Conservation (phyloP, 2,329 filamentous ascomycete species). For the Calonectria pseudoturangicola region DNA sequence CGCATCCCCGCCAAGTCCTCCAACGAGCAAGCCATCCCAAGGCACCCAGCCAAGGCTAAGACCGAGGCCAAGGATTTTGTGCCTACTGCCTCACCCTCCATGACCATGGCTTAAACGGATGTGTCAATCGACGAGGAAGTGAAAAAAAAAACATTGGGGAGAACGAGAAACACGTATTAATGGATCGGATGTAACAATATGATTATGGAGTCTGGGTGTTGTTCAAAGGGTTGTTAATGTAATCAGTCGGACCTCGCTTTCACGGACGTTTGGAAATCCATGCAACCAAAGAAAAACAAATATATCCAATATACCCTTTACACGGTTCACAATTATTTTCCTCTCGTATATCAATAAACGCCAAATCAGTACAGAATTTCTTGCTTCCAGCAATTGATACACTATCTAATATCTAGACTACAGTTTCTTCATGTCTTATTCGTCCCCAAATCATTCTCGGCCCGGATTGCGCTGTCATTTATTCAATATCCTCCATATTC, state of each 20-base stretch:
- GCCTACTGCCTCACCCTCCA: slow-evolving; percentile 20
- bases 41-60: slow-evolving; percentile 21
- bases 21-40: slow-evolving; percentile 20
- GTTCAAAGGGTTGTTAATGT: slow-evolving; percentile 14
- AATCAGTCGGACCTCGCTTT: slow-evolving; percentile 11
- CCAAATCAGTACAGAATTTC: slow-evolving; percentile 23
- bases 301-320: slow-evolving; percentile 20
- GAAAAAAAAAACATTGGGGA: neutral
- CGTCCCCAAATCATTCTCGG: slow-evolving; percentile 35
- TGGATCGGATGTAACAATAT: slow-evolving; percentile 30
- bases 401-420: slow-evolving; percentile 57
- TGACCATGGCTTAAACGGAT: slow-evolving; percentile 16
- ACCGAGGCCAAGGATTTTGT: slow-evolving; percentile 27
- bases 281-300: neutral
- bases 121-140: neutral
- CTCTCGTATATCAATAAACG: neutral
- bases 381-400: slow-evolving; percentile 49
- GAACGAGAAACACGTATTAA: slow-evolving; percentile 4
- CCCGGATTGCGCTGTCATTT: slow-evolving; percentile 44
- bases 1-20: slow-evolving; percentile 32
- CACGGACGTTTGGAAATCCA: neutral
- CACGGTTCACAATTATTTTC: neutral
- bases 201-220: slow-evolving; percentile 29
- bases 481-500: slow-evolving; percentile 70
- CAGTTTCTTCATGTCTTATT: slow-evolving; percentile 48